phyloP scores from a whole-genome alignment of 257 asterid species.

The Solanum medicagineum region DNA sequence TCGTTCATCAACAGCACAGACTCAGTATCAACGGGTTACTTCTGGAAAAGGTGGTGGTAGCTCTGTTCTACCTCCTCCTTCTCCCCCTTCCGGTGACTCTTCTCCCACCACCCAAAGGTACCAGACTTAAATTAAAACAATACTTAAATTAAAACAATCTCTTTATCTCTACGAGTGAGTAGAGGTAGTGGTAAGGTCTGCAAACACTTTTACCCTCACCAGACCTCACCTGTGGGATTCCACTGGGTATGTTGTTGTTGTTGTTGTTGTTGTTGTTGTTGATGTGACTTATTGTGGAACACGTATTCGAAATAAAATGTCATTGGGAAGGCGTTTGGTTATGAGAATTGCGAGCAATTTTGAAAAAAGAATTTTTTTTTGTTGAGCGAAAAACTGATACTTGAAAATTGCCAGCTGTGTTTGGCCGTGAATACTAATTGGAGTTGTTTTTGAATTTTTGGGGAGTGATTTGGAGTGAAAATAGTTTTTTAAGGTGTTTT shows the following conservation, averaged over 20 bases:
- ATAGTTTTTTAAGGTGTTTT: background rate
- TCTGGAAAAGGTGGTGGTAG: slow-evolving; percentile 7
- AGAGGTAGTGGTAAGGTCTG: too few relatives aligned
- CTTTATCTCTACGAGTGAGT: too few relatives aligned
- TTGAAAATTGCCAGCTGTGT: background rate
- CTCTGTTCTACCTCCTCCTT: slow-evolving; percentile 3
- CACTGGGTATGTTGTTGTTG: too few relatives aligned
- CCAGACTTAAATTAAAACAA: background rate
- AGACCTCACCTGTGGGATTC: too few relatives aligned
- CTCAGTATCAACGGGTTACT: slow-evolving; percentile 1
- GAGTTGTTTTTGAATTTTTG: background rate
- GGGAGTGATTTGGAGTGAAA: background rate
- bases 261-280: too few relatives aligned
- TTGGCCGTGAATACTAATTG: too few relatives aligned
- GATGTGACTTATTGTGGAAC: too few relatives aligned
- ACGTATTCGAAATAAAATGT: too few relatives aligned
- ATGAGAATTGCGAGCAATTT: background rate
- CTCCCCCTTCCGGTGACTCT: background rate
- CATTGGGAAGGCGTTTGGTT: background rate
- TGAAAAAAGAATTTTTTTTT: background rate
- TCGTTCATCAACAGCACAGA: background rate
- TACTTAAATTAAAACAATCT: background rate
- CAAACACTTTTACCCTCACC: too few relatives aligned
- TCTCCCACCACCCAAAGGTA: background rate
- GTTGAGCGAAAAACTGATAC: background rate